A percentile compares a stretch with the other conserved stretches of the same genome.
phyloP scores from a whole-genome alignment of 129 eudicot species.

The Helianthus annuus region HanXRQr2.0-SUNRISE NC_035433.2:121707037-121707536 shows the following conservation, averaged over 20 bases:
- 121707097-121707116: constrained; percentile 68
- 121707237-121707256: constrained; percentile 36
- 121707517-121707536: constrained; percentile 50
- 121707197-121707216: constrained; percentile 76
- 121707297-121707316: constrained; percentile 62
- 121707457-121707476: constrained; percentile 29
- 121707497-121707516: constrained; percentile 54
- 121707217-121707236: constrained; percentile 69
- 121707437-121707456: constrained; percentile 56
- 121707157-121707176: constrained; percentile 53
- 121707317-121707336: constrained; percentile 70
- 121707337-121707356: constrained; percentile 55
- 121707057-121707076: constrained; percentile 17
- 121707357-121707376: constrained; percentile 71
- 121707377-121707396: constrained; percentile 64
- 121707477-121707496: constrained; percentile 50
- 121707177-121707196: constrained; percentile 69
- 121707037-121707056: not conserved
- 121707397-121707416: constrained; percentile 48
- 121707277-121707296: constrained; percentile 54
- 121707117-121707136: constrained; percentile 52
- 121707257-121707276: constrained; percentile 56
- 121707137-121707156: constrained; percentile 49
- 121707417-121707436: constrained; percentile 53
- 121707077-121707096: constrained; percentile 38